Base-by-base conservation (phyloP, 2,329 filamentous ascomycete species). In the Colletotrichum lentis region DNA sequence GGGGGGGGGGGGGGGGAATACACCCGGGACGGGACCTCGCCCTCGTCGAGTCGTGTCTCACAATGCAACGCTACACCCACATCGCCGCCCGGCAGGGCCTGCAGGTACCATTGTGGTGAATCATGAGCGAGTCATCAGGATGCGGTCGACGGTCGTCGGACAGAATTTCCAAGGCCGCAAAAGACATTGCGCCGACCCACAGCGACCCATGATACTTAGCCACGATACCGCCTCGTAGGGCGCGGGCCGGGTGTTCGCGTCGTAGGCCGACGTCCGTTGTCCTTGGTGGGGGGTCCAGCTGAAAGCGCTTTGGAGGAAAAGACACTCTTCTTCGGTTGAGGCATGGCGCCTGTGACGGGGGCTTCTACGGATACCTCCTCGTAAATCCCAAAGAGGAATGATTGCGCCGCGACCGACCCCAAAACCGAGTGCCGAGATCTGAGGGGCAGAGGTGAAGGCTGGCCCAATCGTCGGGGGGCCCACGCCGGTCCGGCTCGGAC, bases 401-500 rank as follows among this genome's bases (percentile, higher is more conserved):
- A 55, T 18, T 22, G 24, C 3, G 12, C 12, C 24, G 16, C 18
- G 12, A 57, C n/a, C 18, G 12, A 57, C n/a, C 27, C 46, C 47
- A 58, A 49, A 22, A 54, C 41, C 54, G 31, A 64, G 61, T 53
- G 54, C 61, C 65, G 65, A 65, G 27, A 31, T 31, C 27, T 43
- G 54, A n/a, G 31, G 10, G n/a, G 8, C 1, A 31, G 6, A 20
- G 35, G 5, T 11, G 3, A 18, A 55, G 8, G 0, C 2, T 10
- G 3, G n/a, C 49, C 27, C 54, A 55, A 65, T 65, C 61, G 65
- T 12, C 49, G 46, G 62, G 24, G 8, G 46, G 11, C 41, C 61
- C 27, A 41, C 61, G 18, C 54, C 55, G 62, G 24, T 49, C 41
- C 27, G 60, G 35, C 18, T 68, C 65, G 65, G 65, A 60, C 65